Percentiles rank a stretch among this genome's conserved stretches.
These are phyloP conservation scores for Hansenula anomala DNA, from an alignment of 1,139 yeast genomes.

Conservation along the genomic window DNA sequence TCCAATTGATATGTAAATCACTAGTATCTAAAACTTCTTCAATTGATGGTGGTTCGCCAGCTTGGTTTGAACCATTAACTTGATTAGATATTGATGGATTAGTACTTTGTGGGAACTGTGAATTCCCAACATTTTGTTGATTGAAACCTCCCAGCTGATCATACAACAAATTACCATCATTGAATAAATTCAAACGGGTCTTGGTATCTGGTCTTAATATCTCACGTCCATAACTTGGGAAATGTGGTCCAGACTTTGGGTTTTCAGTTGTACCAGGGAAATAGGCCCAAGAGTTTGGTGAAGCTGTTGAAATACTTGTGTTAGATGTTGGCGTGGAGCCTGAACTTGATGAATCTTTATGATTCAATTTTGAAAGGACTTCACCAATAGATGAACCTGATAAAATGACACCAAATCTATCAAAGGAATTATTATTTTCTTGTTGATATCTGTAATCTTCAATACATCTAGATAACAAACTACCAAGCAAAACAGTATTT, in stretches of 20 bases:
- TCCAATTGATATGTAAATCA: slow-evolving; percentile 1
- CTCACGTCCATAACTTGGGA: background rate
- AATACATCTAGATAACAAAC: background rate
- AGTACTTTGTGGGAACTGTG: no score
- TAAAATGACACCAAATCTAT: background rate
- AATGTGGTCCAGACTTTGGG: no score
- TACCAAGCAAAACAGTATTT: background rate
- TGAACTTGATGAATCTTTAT: background rate
- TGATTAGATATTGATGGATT: no score
- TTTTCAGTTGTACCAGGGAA: no score
- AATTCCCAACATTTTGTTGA: no score
- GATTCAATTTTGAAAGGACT: background rate
- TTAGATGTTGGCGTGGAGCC: background rate
- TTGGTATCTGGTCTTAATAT: background rate
- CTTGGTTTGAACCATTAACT: background rate
- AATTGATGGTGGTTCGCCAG: background rate
- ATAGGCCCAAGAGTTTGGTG: no score
- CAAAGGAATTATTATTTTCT: no score
- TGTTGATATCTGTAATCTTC: background rate
- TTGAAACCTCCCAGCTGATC: no score
- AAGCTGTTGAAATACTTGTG: no score
- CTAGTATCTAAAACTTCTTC: background rate
- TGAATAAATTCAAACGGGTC: no score
- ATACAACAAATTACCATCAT: no score
- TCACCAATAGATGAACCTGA: background rate